A percentile compares a stretch with the other conserved stretches of the same genome.
phyloP scores from a whole-genome alignment of 768 basidiomycete species.

The Pulveroboletus sp. region DNA sequence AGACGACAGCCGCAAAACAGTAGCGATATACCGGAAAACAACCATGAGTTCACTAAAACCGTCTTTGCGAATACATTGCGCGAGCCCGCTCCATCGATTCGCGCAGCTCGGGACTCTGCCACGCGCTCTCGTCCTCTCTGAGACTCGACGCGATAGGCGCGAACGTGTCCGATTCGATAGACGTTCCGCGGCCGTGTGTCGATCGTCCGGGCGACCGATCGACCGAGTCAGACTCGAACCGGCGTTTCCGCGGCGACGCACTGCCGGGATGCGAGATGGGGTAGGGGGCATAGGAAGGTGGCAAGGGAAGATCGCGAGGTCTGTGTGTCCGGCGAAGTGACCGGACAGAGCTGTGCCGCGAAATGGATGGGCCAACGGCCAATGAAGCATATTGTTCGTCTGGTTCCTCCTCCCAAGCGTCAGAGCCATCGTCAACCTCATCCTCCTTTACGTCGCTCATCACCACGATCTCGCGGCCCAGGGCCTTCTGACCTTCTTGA shows the following conservation, averaged over 20 bases:
- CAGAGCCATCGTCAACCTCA: conserved; percentile 71
- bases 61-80: conserved; percentile 28
- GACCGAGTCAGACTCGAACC: conserved; percentile 26
- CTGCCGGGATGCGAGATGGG: conserved; percentile 26
- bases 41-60: conserved; percentile 8
- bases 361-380: conserved; percentile 18
- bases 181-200: conserved; percentile 26
- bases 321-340: conserved; percentile 22
- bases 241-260: conserved; percentile 33
- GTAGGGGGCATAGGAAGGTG: conserved; percentile 29
- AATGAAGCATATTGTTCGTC: neutral
- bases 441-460: conserved; percentile 72
- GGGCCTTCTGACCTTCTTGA: conserved; percentile 72
- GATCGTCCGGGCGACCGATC: conserved; percentile 24
- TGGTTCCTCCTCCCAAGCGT: conserved; percentile 71
- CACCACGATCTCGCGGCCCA: conserved; percentile 74
- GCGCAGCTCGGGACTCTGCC: conserved; percentile 63
- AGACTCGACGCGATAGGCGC: conserved; percentile 22
- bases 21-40: neutral
- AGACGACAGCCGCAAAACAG: neutral
- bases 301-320: conserved; percentile 24
- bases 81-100: conserved; percentile 72
- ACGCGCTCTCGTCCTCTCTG: conserved; percentile 46
- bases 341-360: conserved; percentile 25
- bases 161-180: conserved; percentile 34